A percentile compares a stretch with the other conserved stretches of the same genome.
Evolutionary conservation across 176 grass and related monocot genomes (phyloP).

Genomic region (Carex littledalei): DNA sequence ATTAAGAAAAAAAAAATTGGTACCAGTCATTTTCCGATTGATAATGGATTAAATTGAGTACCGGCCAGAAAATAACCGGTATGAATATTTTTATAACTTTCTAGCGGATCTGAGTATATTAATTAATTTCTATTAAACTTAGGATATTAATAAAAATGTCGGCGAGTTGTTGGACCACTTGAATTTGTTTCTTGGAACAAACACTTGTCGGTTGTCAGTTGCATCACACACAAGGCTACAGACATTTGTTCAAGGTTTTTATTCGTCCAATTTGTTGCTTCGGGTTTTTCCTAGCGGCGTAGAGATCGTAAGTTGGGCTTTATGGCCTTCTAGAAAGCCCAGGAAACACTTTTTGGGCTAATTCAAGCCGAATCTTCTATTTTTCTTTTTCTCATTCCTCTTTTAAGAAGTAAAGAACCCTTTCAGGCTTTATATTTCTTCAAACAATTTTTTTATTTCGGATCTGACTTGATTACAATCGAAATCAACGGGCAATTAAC

Average conservation of each 20-base stretch:
- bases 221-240: neutral
- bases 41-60: too few relatives aligned
- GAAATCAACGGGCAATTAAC: too few relatives aligned
- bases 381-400: neutral
- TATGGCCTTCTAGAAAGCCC: neutral
- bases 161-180: neutral
- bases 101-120: too few relatives aligned
- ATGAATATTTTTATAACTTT: too few relatives aligned
- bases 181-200: neutral
- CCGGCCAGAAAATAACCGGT: too few relatives aligned
- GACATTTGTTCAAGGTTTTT: too few relatives aligned
- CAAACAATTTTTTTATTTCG: neutral
- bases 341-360: neutral
- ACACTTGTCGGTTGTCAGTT: neutral
- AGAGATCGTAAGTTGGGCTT: neutral
- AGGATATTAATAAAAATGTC: too few relatives aligned
- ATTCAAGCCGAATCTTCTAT: neutral
- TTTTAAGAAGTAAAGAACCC: neutral
- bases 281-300: neutral
- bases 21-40: too few relatives aligned
- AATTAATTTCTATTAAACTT: too few relatives aligned
- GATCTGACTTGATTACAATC: neutral
- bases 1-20: too few relatives aligned
- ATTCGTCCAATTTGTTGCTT: too few relatives aligned
- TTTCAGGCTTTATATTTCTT: neutral